Percentiles rank a stretch among this genome's conserved stretches.
Evolutionary conservation across 495 filamentous ascomycete species (phyloP).

Genomic region (Daldinia loculata): DNA sequence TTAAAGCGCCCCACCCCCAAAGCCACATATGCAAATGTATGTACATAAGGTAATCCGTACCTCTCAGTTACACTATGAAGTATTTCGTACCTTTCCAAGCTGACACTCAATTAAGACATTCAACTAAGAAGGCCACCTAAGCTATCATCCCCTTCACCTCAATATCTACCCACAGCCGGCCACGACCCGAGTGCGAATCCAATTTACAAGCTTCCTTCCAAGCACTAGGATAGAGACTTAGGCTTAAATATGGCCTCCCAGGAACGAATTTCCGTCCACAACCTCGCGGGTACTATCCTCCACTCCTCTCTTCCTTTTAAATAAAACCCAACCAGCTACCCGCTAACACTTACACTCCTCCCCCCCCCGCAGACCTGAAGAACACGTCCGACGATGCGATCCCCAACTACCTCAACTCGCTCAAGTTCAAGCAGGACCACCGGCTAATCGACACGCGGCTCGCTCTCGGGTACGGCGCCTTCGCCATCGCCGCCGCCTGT

Average conservation of each 20-base stretch:
- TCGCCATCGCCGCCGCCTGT: slow-evolving; percentile 77
- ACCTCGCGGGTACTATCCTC: slow-evolving; percentile 63
- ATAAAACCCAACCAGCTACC: no score
- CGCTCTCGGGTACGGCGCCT: slow-evolving; percentile 81
- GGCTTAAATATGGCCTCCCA: slow-evolving; percentile 53
- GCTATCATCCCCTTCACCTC: slow-evolving; percentile 7
- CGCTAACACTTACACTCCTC: slow-evolving; percentile 28
- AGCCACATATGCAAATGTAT: slow-evolving; percentile 17
- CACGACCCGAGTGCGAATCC: slow-evolving; percentile 1
- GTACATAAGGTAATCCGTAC: not conserved
- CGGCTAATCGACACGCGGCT: slow-evolving; percentile 82
- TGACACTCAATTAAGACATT: slow-evolving; percentile 9
- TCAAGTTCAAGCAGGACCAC: slow-evolving; percentile 84
- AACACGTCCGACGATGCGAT: slow-evolving; percentile 95
- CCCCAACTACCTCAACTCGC: slow-evolving; percentile 85
- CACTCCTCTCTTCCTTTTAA: no score
- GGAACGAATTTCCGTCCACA: slow-evolving; percentile 73
- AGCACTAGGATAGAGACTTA: not conserved
- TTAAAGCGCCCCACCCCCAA: slow-evolving; percentile 31
- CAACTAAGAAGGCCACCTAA: slow-evolving; percentile 34
- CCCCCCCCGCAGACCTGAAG: slow-evolving; percentile 76
- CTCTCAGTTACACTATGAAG: not conserved
- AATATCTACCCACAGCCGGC: not conserved
- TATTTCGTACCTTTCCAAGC: not conserved
- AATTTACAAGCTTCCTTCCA: slow-evolving; percentile 1